phyloP scores from a whole-genome alignment of 257 asterid genomes.

The Nicotiana tabacum region DNA sequence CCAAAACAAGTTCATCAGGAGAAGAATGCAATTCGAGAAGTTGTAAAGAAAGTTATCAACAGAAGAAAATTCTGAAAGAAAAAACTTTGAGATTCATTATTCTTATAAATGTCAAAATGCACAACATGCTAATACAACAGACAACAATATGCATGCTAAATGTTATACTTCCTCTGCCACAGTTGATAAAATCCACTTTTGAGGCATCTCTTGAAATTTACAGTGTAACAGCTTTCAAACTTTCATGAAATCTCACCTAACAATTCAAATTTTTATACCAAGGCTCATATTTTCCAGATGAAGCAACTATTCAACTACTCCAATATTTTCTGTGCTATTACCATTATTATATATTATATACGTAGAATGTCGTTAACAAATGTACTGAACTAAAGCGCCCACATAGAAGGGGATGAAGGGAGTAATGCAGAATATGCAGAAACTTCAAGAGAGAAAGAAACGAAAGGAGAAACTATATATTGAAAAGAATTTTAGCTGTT shows the following conservation, averaged over 20 bases:
- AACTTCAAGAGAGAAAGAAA: neutral
- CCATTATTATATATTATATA: neutral
- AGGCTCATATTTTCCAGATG: neutral
- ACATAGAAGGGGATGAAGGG: neutral
- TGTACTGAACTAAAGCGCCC: neutral
- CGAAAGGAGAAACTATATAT: neutral
- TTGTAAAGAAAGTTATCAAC: neutral
- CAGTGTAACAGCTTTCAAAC: neutral
- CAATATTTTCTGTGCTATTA: neutral
- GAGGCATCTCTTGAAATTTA: neutral
- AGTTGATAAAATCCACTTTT: neutral
- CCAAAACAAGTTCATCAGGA: constrained; percentile 19
- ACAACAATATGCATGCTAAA: neutral
- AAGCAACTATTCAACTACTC: neutral
- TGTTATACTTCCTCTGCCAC: neutral
- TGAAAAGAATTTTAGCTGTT: too few species aligned
- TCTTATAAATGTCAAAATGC: too few species aligned
- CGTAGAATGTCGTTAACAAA: neutral
- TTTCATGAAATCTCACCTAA: neutral
- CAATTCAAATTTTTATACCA: neutral
- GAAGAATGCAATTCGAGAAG: neutral
- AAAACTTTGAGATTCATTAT: neutral
- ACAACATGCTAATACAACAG: neutral
- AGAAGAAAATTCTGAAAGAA: neutral
- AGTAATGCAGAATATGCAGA: neutral